Conservation (phyloP, 148 eudicot genomes). For the Rhododendron vialii region DNA sequence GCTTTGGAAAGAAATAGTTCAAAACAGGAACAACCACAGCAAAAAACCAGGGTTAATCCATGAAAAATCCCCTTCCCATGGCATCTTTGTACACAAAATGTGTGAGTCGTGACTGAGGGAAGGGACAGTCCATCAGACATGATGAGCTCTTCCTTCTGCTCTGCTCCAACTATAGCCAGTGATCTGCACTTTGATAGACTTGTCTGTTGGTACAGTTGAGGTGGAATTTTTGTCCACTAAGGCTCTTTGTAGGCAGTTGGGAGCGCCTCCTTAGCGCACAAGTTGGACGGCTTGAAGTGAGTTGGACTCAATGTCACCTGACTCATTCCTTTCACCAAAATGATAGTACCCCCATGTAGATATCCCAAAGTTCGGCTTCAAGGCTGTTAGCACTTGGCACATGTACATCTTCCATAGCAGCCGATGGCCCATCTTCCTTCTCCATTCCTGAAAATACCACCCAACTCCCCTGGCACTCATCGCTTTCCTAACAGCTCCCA, state of each 20-base stretch:
- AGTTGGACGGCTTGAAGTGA: background rate
- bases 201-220: background rate
- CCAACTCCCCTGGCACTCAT: background rate
- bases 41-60: background rate
- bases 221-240: background rate
- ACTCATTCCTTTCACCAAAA: background rate
- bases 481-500: background rate
- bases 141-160: background rate
- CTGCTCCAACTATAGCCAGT: background rate
- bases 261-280: background rate
- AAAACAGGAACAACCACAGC: background rate
- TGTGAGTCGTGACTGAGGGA: background rate
- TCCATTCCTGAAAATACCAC: background rate
- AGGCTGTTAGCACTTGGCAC: background rate
- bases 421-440: background rate
- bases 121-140: background rate
- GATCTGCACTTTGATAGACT: background rate
- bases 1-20: background rate
- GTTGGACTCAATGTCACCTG: background rate
- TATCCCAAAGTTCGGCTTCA: background rate
- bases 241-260: background rate
- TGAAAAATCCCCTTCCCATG: background rate
- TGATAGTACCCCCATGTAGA: background rate
- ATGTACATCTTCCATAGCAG: background rate
- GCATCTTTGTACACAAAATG: background rate